A percentile compares a stretch with the other conserved stretches of the same genome.
These are phyloP conservation scores for Trypanosoma melophagium DNA, from an alignment of 208 protist species.

Conservation along the genomic window DNA sequence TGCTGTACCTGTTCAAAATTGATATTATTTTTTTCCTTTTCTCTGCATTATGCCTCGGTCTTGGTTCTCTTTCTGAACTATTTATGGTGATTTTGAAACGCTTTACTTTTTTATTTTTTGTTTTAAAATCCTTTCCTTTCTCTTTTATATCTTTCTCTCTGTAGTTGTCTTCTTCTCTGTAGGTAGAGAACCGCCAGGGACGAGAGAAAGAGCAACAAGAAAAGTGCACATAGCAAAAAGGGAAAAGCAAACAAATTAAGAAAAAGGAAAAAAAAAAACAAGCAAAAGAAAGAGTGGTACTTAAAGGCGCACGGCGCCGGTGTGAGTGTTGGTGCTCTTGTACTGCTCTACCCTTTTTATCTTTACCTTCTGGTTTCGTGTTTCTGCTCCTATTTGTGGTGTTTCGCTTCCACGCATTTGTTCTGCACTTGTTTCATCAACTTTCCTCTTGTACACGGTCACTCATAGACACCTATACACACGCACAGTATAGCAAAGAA, in stretches of 20 bases:
- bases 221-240: slow-evolving; percentile 8
- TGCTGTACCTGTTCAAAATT: too few relatives aligned
- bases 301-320: too few relatives aligned
- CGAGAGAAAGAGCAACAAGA: neutral
- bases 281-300: slow-evolving; percentile 1
- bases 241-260: neutral
- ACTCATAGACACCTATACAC: too few relatives aligned
- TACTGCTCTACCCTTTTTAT: too few relatives aligned
- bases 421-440: too few relatives aligned
- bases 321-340: too few relatives aligned
- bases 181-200: neutral
- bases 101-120: neutral
- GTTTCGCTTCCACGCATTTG: too few relatives aligned
- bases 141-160: neutral
- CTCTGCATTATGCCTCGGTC: neutral
- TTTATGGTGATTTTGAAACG: too few relatives aligned
- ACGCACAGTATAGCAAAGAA: neutral
- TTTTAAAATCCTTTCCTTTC: neutral
- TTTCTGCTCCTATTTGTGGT: too few relatives aligned
- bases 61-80: neutral
- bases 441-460: too few relatives aligned
- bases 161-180: slow-evolving; percentile 4
- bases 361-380: too few relatives aligned
- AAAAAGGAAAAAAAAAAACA: neutral
- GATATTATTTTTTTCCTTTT: neutral